phyloP scores from a whole-genome alignment of 2,329 filamentous ascomycete genomes.

The Trichoderma gracile region DNA sequence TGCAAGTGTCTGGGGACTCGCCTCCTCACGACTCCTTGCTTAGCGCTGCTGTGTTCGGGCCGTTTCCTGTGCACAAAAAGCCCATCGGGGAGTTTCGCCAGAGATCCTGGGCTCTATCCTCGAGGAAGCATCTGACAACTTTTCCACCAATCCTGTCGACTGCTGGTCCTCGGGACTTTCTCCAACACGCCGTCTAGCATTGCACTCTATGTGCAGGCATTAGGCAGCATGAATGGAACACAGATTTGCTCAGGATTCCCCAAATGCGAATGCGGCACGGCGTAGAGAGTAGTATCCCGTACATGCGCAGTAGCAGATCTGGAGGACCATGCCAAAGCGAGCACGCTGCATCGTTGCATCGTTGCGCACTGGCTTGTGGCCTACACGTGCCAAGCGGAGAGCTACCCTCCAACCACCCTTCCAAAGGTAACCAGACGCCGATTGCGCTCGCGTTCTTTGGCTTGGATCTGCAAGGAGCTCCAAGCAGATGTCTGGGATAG shows the following conservation, averaged over 20 bases:
- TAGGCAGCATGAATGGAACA: neutral
- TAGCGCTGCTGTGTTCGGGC: constrained; percentile 24
- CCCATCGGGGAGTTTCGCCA: constrained; percentile 25
- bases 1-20: neutral
- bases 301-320: constrained; percentile 5
- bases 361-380: constrained; percentile 1
- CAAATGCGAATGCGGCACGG: neutral
- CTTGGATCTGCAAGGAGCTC: neutral
- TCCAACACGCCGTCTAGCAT: neutral
- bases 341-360: constrained; percentile 20
- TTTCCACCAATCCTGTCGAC: constrained; percentile 17
- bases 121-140: neutral
- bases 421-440: neutral
- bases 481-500: neutral
- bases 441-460: neutral
- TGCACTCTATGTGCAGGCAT: neutral
- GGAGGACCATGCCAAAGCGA: neutral
- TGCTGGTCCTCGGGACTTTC: neutral
- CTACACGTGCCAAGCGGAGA: constrained; percentile 22
- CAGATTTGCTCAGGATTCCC: neutral
- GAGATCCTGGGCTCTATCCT: neutral
- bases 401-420: neutral
- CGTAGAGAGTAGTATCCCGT: too few relatives aligned
- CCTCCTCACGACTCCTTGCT: constrained; percentile 1
- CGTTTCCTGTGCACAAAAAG: constrained; percentile 19